Base-by-base conservation (phyloP, 805 yeast species). In the Cyberlindnera japonica region DNA sequence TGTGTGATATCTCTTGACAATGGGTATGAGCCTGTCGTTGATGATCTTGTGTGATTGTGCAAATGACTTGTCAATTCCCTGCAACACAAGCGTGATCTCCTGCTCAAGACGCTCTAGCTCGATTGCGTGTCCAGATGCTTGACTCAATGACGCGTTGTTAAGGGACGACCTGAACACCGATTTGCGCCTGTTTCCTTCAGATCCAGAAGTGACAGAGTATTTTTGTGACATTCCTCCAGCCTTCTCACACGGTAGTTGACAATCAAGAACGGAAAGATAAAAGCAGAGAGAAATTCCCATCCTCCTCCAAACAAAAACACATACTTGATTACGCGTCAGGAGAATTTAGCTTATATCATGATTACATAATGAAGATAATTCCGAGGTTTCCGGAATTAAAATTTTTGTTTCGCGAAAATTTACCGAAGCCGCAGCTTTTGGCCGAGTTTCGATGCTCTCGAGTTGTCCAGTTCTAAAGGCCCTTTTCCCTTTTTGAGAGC, bases 31-130 rank as follows among this genome's bases (percentile, higher is more conserved):
- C 30, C 72, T 71, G 45, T 82, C 83, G 35, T 79, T 78, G 19
- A 89, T 77, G 24, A 81, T 72, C 33, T 78, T 71, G 57, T 83
- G 86, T 16, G 90, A 77, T 32, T 72, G 68, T 11, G 83, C 74
- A 36, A 88, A 69, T 54, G 86, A 82, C 35, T 78, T 72, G 62
- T 88, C 95, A 18, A 89, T 84, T 35, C 80, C 81, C 59, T 87
- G 96, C 35, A 89, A 63, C 6, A 80, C 76, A 38, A 83, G 59
- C 0, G 95, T 86, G 30, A 86, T 83, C 54, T 81, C 83, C 58
- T 84, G 95, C 53, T 88, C 95, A 32, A 86, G 59, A 51, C 76
- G 69, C 53, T 87, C 95, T 54, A 81, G 39, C 34, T 57, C 61
- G 5, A 49, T 45, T 3, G 60, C 52, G 35, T 57, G 60, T 6